Evolutionary conservation across 345 rosid species (phyloP), one percentile per base, ranked within the genome.

Genomic region (Excoecaria cochinchinensis): DNA sequence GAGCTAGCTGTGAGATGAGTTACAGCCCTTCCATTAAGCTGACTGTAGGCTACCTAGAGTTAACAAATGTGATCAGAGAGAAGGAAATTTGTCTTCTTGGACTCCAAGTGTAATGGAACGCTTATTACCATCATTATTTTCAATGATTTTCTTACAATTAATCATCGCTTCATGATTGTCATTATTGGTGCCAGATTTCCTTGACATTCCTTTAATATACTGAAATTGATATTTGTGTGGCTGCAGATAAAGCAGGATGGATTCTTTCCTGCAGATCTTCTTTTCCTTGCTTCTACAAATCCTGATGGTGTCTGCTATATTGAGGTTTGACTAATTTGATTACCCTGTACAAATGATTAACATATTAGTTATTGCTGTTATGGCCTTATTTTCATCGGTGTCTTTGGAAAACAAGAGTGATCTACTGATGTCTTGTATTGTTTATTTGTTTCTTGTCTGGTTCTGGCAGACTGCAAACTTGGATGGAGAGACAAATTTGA

Each of bases 401-500:
- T 66, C 46, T 59, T 61, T 56, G 15, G 15, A 42, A 46, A 55
- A 53, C 48, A 5, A 14, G 42, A 62, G 6, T 73, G 60, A 22
- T 22, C 7, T 62, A 15, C 74, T 73, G 21, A 36, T 78, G 59
- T 51, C 58, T 31, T 62, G 17, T 17, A 31, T 40, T 39, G 14
- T 72, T 25, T 64, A 52, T 21, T 42, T 77, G 73, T 44, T 44
- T 44, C 48, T 44, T 44, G 7, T 44, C 10, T 44, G 48, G 10
- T 57, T 83, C 74, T 80, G 85, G 22, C 82, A 96, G 99, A 93
- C 99, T 74, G 93, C 99, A 82, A 96, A 96, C 80, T 90, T 96
- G 80, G 99, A 96, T 67, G 99, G 99, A 36, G 99, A 96, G 89
- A 96, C 99, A 75, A 96, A 96, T 87, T 86, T 96, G 80, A 96